Conservation (phyloP, 2,329 filamentous ascomycete species). For the Talaromyces sp. region DNA sequence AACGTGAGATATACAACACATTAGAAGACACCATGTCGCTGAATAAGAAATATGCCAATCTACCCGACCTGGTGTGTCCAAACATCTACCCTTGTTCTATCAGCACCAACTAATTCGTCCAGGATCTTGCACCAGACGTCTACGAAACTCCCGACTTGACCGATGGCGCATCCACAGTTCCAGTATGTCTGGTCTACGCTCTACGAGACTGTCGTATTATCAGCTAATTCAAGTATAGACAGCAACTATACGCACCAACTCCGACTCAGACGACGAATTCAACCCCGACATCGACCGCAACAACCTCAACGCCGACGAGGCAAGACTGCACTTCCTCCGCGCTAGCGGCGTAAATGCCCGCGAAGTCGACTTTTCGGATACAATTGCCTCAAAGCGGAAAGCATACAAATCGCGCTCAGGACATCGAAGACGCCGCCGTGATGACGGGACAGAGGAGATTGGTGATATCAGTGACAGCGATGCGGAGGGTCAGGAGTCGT, state of each 20-base stretch:
- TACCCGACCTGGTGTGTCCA: constrained; percentile 67
- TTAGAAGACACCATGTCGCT: constrained; percentile 60
- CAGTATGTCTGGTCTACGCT: constrained; percentile 51
- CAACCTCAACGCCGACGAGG: constrained; percentile 71
- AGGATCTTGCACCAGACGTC: constrained; percentile 86
- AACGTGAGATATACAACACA: not conserved
- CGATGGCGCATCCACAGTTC: constrained; percentile 82
- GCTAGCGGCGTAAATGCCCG: constrained; percentile 67
- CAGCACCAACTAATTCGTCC: not conserved
- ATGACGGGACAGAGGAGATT: constrained; percentile 55
- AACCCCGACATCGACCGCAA: constrained; percentile 69
- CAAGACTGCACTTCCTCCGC: constrained; percentile 74
- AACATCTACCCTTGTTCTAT: not conserved
- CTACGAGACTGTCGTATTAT: not conserved
- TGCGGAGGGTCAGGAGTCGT: constrained; percentile 56
- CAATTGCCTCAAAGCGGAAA: constrained; percentile 75
- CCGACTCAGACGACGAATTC: constrained; percentile 56
- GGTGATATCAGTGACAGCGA: constrained; percentile 77
- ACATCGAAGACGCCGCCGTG: constrained; percentile 54
- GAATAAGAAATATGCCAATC: constrained; percentile 75
- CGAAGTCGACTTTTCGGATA: constrained; percentile 84
- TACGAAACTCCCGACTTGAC: constrained; percentile 94
- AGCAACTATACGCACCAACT: constrained; percentile 55
- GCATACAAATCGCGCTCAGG: constrained; percentile 71
- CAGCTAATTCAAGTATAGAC: constrained; percentile 37